A percentile compares a stretch with the other conserved stretches of the same genome.
These are phyloP conservation scores for Hypoxylon rickii DNA, from an alignment of 495 filamentous ascomycete species.

Conservation along the genomic window DNA sequence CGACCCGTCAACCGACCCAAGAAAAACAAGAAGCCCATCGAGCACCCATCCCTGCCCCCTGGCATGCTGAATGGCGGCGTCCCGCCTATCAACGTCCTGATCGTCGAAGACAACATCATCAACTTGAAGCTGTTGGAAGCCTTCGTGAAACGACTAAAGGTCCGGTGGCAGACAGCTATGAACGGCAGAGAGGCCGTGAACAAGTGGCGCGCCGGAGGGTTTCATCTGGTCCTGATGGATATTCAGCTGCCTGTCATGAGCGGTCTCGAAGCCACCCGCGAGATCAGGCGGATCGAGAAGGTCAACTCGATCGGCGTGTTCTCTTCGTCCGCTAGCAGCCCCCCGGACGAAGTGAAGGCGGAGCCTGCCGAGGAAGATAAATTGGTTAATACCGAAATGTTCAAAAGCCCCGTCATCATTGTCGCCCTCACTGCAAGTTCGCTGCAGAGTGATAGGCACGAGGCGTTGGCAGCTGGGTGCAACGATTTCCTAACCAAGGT, in stretches of 20 bases:
- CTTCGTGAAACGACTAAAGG: slow-evolving; percentile 94
- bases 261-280: slow-evolving; percentile 93
- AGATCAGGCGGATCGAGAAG: slow-evolving; percentile 88
- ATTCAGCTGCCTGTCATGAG: slow-evolving; percentile 98
- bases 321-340: slow-evolving; percentile 50
- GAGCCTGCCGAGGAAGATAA: slow-evolving; percentile 64
- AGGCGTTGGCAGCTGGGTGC: slow-evolving; percentile 92
- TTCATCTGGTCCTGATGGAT: slow-evolving; percentile 97
- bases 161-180: slow-evolving; percentile 96
- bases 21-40: slow-evolving; percentile 61
- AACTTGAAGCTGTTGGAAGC: slow-evolving; percentile 91
- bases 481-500: slow-evolving; percentile 99
- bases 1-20: slow-evolving; percentile 46
- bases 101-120: slow-evolving; percentile 98
- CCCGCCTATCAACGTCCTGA: slow-evolving; percentile 95
- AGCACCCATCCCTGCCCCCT: slow-evolving; percentile 58
- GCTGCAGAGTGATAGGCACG: slow-evolving; percentile 91
- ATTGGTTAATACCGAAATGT: slow-evolving; percentile 70
- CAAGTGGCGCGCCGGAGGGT: slow-evolving; percentile 94
- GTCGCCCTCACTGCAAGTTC: slow-evolving; percentile 93
- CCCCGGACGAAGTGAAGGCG: slow-evolving; percentile 41
- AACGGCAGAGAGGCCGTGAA: slow-evolving; percentile 90
- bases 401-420: slow-evolving; percentile 97
- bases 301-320: slow-evolving; percentile 91
- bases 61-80: slow-evolving; percentile 82